These are phyloP conservation scores for Yarrowia sp. DNA, from an alignment of 805 yeast species.

Conservation along the genomic window DNA sequence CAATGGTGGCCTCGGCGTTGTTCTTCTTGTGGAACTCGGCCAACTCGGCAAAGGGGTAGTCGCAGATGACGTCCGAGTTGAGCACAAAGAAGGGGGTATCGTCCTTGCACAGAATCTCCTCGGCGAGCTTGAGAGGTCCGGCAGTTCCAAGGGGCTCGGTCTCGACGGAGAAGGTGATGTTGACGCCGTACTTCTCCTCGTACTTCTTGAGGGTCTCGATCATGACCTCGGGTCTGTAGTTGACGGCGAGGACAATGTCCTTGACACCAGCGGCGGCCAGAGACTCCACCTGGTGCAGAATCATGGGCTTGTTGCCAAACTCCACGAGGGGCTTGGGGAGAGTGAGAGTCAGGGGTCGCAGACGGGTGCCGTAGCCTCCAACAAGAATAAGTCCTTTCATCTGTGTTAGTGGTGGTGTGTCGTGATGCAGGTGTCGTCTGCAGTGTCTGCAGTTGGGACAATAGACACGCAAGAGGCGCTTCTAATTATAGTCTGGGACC, in stretches of 20 bases:
- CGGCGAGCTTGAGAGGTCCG: constrained; percentile 98
- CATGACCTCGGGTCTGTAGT: constrained; percentile 99
- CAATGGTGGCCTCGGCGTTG: constrained; percentile 98
- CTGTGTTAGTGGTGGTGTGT: constrained; percentile 5
- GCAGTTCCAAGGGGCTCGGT: constrained; percentile 99
- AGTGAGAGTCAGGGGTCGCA: constrained; percentile 95
- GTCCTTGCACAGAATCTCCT: constrained; percentile 88
- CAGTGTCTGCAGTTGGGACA: neutral
- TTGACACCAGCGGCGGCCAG: constrained; percentile 98
- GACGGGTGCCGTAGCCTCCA: constrained; percentile 99
- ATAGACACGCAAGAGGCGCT: neutral
- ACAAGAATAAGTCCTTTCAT: constrained; percentile 98
- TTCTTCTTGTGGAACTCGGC: constrained; percentile 90
- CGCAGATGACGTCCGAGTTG: constrained; percentile 98
- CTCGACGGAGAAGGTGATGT: constrained; percentile 95
- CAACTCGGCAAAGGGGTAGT: constrained; percentile 92
- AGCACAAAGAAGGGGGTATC: constrained; percentile 94
- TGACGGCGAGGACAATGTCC: constrained; percentile 96
- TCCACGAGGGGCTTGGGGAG: constrained; percentile 96
- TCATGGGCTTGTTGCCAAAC: constrained; percentile 99
- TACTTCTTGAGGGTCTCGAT: constrained; percentile 90
- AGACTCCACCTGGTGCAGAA: constrained; percentile 97
- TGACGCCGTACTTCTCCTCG: constrained; percentile 91
- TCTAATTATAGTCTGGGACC: constrained; percentile 19
- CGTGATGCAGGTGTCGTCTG: neutral